Evolutionary conservation across 139 green algal species (phyloP).

Genomic region (Desmodesmus armatus): DNA sequence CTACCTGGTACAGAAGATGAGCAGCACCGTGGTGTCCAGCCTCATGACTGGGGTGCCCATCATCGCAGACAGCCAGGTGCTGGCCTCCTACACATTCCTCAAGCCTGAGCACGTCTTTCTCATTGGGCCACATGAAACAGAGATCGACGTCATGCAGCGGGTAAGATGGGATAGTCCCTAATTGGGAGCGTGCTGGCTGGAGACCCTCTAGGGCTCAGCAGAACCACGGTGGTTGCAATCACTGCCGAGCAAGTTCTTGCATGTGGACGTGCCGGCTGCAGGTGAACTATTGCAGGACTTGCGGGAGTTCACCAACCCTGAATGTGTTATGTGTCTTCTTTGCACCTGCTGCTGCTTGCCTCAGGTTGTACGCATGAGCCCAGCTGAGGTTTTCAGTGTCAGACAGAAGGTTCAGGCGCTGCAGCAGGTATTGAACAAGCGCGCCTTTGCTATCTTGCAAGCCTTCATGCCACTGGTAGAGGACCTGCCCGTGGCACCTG

Average conservation of each 20-base stretch:
- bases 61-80: constrained; percentile 47
- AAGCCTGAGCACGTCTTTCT: constrained; percentile 22
- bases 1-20: constrained; percentile 54
- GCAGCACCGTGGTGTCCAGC: constrained; percentile 55
- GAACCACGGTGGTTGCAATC: background rate
- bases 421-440: constrained; percentile 16
- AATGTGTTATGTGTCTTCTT: background rate
- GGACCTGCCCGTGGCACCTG: background rate
- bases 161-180: background rate
- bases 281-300: background rate
- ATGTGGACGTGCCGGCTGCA: background rate
- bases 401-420: constrained; percentile 5
- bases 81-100: constrained; percentile 54
- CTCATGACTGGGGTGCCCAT: constrained; percentile 60
- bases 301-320: background rate
- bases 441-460: constrained; percentile 32
- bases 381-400: background rate
- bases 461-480: constrained; percentile 25
- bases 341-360: background rate
- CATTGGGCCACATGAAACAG: constrained; percentile 38
- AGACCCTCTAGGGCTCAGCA: background rate
- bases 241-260: background rate
- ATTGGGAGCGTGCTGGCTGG: background rate
- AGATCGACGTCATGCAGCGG: constrained; percentile 57
- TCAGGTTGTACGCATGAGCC: constrained; percentile 29